Evolutionary conservation across 768 basidiomycete species (phyloP).

Genomic region (Hypholoma sublateritium): DNA sequence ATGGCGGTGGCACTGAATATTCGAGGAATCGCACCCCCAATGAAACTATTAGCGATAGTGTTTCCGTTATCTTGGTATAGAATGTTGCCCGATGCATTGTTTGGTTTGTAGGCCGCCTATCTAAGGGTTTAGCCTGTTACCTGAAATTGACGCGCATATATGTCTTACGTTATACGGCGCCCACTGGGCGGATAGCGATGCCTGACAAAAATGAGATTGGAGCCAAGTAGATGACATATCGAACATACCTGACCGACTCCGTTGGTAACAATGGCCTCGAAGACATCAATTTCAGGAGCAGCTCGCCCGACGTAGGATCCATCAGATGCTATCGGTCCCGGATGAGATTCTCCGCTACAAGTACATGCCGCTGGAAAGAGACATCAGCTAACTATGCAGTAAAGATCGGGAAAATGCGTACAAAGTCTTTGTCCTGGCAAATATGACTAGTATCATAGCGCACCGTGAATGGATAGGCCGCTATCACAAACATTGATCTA

Average conservation of each 20-base stretch:
- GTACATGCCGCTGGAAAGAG: constrained; percentile 35
- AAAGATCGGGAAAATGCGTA: constrained; percentile 10
- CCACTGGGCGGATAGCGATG: constrained; percentile 51
- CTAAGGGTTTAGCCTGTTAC: neutral
- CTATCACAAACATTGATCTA: neutral
- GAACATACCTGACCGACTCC: constrained; percentile 25
- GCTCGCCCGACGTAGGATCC: constrained; percentile 62
- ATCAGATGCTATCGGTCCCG: constrained; percentile 39
- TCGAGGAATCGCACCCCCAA: constrained; percentile 51
- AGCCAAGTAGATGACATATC: neutral
- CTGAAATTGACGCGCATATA: constrained; percentile 29
- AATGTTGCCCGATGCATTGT: constrained; percentile 47
- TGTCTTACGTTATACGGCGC: constrained; percentile 56
- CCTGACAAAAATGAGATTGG: constrained; percentile 29
- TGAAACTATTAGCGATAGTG: constrained; percentile 52
- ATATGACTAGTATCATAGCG: constrained; percentile 46
- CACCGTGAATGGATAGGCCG: neutral
- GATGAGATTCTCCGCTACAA: constrained; percentile 43
- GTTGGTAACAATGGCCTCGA: constrained; percentile 35
- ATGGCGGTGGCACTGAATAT: neutral
- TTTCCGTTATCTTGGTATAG: constrained; percentile 44
- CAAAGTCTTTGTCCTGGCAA: constrained; percentile 62
- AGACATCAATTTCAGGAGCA: constrained; percentile 72
- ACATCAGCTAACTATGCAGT: neutral
- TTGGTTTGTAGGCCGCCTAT: constrained; percentile 58